phyloP scores from a whole-genome alignment of 768 basidiomycete species.

The Phallus indusiatus region DNA sequence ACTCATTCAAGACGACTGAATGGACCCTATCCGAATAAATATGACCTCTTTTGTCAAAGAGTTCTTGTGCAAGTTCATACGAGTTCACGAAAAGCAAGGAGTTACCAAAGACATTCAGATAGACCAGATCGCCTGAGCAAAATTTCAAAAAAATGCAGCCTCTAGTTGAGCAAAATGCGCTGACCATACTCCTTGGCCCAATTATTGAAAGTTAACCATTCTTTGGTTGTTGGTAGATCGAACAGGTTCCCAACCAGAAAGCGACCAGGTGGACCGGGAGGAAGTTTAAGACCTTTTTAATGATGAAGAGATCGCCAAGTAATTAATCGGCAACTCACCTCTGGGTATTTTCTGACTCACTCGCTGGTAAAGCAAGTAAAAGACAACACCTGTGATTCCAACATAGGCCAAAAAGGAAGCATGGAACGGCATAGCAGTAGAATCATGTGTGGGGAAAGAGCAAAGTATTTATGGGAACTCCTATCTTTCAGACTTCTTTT shows the following conservation, averaged over 20 bases:
- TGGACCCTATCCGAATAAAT: constrained; percentile 14
- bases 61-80: constrained; percentile 11
- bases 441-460: too few species aligned
- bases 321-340: neutral
- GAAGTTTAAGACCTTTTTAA: neutral
- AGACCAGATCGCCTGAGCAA: constrained; percentile 13
- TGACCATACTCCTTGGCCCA: neutral
- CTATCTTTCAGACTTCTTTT: too few species aligned
- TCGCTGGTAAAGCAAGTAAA: neutral
- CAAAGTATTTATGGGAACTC: too few species aligned
- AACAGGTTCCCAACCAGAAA: neutral
- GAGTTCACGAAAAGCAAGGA: constrained; percentile 13
- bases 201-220: neutral
- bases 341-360: neutral
- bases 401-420: neutral
- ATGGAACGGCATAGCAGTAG: too few species aligned
- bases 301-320: neutral
- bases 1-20: constrained; percentile 12
- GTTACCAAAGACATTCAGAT: constrained; percentile 7
- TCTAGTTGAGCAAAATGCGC: neutral
- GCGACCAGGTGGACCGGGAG: neutral
- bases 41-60: constrained; percentile 13
- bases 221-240: neutral
- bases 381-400: neutral
- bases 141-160: neutral